Conservation (phyloP, 352 stramenopile genomes). For the Globisporangium nunn region DNA sequence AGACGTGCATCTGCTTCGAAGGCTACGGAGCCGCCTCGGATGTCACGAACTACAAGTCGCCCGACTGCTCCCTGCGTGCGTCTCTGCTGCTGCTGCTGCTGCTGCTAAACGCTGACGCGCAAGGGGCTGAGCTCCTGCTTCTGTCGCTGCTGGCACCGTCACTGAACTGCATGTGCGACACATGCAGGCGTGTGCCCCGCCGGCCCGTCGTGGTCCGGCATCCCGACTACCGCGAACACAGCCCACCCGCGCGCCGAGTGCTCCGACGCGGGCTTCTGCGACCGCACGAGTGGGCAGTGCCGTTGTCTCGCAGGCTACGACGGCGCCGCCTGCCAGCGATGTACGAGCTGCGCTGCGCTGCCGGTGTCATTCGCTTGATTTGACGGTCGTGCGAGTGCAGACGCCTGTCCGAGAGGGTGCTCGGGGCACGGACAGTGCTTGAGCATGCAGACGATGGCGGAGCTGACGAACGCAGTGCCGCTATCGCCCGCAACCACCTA, state of each 20-base stretch:
- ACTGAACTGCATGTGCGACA: not conserved
- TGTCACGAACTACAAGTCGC: constrained; percentile 61
- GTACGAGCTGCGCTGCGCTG: constrained; percentile 15
- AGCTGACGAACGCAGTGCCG: constrained; percentile 37
- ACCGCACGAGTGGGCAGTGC: constrained; percentile 50
- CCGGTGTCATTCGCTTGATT: too few species aligned
- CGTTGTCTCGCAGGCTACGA: constrained; percentile 60
- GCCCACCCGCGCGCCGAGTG: constrained; percentile 47
- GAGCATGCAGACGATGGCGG: constrained; percentile 56
- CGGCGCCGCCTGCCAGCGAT: constrained; percentile 62
- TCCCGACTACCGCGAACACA: constrained; percentile 32
- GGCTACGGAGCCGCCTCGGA: constrained; percentile 83
- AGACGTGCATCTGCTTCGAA: constrained; percentile 85
- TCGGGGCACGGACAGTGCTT: constrained; percentile 69
- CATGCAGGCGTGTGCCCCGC: constrained; percentile 53
- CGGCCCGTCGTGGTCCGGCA: constrained; percentile 51
- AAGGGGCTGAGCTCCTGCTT: too few species aligned
- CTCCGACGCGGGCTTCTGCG: constrained; percentile 56
- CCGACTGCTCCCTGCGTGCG: constrained; percentile 78
- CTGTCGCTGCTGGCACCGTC: not conserved
- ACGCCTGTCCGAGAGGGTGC: constrained; percentile 46
- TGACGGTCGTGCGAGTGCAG: constrained; percentile 5
- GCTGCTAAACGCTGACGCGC: too few species aligned
- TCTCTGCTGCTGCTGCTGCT: not conserved
- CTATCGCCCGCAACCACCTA: constrained; percentile 56